These are phyloP conservation scores for Taphrina deformans DNA, from an alignment of 1,139 yeast species.

Conservation along the genomic window DNA sequence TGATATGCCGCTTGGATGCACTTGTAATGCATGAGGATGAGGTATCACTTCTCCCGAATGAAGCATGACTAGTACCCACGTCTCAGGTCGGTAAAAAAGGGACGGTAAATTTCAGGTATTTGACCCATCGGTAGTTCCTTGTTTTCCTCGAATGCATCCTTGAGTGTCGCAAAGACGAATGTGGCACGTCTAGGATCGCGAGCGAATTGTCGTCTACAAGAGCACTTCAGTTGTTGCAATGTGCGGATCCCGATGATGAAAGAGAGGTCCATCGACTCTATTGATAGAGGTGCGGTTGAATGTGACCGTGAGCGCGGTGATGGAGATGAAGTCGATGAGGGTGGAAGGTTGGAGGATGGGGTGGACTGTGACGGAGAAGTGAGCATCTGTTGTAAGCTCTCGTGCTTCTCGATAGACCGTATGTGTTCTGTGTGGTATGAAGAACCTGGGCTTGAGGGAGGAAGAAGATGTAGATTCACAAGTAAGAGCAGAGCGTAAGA, in stretches of 20 bases:
- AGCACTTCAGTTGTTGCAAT: constrained; percentile 27
- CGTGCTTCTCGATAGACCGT: no score
- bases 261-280: constrained; percentile 9
- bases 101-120: constrained; percentile 12
- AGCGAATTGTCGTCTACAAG: constrained; percentile 22
- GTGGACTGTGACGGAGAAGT: background rate
- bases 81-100: constrained; percentile 19
- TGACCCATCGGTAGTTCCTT: constrained; percentile 20
- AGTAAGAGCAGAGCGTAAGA: background rate
- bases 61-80: background rate
- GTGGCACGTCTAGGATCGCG: constrained; percentile 33
- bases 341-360: background rate
- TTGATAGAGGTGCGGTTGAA: background rate
- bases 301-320: background rate
- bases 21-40: background rate
- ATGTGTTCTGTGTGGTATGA: no score
- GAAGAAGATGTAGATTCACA: no score
- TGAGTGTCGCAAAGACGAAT: constrained; percentile 13
- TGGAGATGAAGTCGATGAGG: background rate
- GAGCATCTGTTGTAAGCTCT: background rate
- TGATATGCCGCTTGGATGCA: background rate
- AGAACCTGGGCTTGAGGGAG: no score
- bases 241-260: constrained; percentile 28
- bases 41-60: background rate
- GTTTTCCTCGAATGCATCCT: constrained; percentile 21